Evolutionary conservation across 352 stramenopile genomes (phyloP).

Genomic region (Globisporangium apiculatum): DNA sequence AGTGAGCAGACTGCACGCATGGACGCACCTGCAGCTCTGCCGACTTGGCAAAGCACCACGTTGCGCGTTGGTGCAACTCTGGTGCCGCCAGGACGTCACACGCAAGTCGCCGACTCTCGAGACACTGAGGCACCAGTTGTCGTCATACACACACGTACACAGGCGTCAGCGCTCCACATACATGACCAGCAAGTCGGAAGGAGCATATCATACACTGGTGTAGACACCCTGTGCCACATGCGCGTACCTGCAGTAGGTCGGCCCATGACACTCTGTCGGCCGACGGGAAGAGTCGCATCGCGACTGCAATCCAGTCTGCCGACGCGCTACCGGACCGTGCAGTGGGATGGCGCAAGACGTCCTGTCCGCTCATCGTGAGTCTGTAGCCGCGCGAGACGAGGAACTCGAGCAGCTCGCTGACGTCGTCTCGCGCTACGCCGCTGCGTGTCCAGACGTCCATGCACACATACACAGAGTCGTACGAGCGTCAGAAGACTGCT

Average conservation of each 20-base stretch:
- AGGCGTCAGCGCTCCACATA: not conserved
- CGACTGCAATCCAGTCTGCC: not conserved
- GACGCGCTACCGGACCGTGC: not conserved
- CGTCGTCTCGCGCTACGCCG: slow-evolving; percentile 3
- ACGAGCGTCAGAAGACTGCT: too few species aligned
- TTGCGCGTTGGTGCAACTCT: slow-evolving; percentile 22
- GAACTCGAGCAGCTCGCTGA: slow-evolving; percentile 4
- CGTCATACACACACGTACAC: not conserved
- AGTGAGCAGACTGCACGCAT: too few species aligned
- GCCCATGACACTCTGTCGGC: slow-evolving; percentile 8
- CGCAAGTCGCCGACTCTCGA: slow-evolving; percentile 20
- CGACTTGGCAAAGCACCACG: slow-evolving; percentile 27
- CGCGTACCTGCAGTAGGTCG: slow-evolving; percentile 10
- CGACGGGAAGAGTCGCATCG: slow-evolving; percentile 10
- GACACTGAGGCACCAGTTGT: slow-evolving; percentile 2
- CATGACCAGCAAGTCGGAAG: not conserved
- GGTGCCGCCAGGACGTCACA: slow-evolving; percentile 21
- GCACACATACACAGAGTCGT: not conserved
- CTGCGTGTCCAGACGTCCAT: not conserved
- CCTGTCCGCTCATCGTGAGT: not conserved
- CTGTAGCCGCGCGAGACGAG: slow-evolving; percentile 4
- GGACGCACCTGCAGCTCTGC: slow-evolving; percentile 22
- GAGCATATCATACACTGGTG: not conserved
- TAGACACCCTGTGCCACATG: too few species aligned
- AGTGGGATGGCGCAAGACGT: not conserved